These are phyloP conservation scores for Globisporangium iwayamae DNA, from an alignment of 352 stramenopile species.

Conservation along the genomic window DNA sequence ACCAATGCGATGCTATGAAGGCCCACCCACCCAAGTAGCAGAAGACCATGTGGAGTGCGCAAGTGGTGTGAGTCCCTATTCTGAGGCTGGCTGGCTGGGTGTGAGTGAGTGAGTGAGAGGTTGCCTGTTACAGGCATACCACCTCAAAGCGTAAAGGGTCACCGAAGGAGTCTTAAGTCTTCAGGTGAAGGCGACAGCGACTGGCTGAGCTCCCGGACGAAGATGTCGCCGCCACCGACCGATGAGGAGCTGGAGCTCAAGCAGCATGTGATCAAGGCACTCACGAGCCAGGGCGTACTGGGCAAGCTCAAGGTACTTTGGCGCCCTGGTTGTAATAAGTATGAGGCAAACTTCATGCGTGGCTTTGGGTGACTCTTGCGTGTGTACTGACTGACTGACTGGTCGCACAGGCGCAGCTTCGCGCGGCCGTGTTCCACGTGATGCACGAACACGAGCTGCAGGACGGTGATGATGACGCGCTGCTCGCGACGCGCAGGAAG, in stretches of 20 bases:
- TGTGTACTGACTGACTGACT: too few relatives aligned
- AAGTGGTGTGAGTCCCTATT: not conserved
- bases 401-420: conserved; percentile 48
- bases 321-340: not conserved
- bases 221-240: conserved; percentile 27
- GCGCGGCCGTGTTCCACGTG: conserved; percentile 72
- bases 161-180: not conserved
- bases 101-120: not conserved
- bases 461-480: not conserved
- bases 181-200: too few relatives aligned
- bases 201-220: too few relatives aligned
- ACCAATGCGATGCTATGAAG: conserved; percentile 10
- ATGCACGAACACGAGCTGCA: conserved; percentile 45
- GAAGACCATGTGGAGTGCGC: not conserved
- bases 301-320: conserved; percentile 53
- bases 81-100: not conserved
- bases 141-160: not conserved
- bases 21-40: not conserved
- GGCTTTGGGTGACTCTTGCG: too few relatives aligned
- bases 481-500: conserved; percentile 7
- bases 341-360: too few relatives aligned
- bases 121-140: not conserved
- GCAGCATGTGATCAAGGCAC: conserved; percentile 48
- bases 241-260: conserved; percentile 63
- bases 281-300: conserved; percentile 63